phyloP scores from a whole-genome alignment of 768 basidiomycete genomes.

The Rhizopogon roseolus region DNA sequence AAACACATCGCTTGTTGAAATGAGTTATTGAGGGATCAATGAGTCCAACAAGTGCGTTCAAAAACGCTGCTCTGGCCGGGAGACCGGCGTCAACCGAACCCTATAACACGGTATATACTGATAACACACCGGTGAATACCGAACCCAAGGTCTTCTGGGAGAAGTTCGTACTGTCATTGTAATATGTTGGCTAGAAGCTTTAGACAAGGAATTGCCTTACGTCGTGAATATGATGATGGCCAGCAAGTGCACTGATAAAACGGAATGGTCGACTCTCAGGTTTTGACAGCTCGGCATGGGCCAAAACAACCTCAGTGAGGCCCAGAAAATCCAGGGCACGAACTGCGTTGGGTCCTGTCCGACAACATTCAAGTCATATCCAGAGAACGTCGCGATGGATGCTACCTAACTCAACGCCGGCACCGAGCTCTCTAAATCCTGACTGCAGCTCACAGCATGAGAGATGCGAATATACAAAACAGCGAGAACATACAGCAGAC shows the following conservation, averaged over 20 bases:
- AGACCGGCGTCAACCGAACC: not conserved
- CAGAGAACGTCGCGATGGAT: not conserved
- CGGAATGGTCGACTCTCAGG: conserved; percentile 29
- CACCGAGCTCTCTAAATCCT: conserved; percentile 48
- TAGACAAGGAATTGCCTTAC: conserved; percentile 23
- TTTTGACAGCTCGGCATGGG: conserved; percentile 28
- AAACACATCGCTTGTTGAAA: conserved; percentile 47
- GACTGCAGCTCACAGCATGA: conserved; percentile 23
- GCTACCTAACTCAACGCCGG: conserved; percentile 49
- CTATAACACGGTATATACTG: not conserved
- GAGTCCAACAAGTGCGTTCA: conserved; percentile 41
- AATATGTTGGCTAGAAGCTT: not conserved
- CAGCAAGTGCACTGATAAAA: conserved; percentile 37
- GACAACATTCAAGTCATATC: no score
- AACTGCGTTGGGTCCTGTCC: conserved; percentile 45
- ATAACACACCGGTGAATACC: conserved; percentile 41
- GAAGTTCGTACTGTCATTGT: conserved; percentile 25
- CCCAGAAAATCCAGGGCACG: conserved; percentile 41
- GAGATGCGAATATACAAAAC: not conserved
- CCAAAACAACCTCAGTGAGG: conserved; percentile 37
- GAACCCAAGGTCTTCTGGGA: conserved; percentile 32
- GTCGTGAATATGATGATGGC: conserved; percentile 41
- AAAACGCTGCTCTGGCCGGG: conserved; percentile 45
- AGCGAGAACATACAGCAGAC: conserved; percentile 34
- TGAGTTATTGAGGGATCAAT: conserved; percentile 38